phyloP scores from a whole-genome alignment of 140 eudicot genomes.

The Oenanthe javanica region DNA sequence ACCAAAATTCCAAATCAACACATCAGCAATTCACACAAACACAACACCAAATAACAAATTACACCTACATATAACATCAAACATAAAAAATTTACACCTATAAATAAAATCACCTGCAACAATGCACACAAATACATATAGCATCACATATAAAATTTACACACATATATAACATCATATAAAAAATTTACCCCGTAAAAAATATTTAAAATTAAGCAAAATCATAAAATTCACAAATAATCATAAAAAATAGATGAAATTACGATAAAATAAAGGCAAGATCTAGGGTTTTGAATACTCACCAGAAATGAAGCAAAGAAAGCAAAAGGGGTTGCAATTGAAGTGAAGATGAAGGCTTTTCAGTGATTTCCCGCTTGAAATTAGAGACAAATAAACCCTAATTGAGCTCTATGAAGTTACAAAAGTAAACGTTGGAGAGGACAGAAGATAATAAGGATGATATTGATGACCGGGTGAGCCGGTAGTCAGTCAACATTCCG shows the following conservation, averaged over 20 bases:
- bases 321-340: background rate
- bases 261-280: too few species aligned
- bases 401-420: too few species aligned
- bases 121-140: background rate
- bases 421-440: background rate
- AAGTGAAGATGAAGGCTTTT: background rate
- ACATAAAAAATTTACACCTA: background rate
- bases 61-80: too few species aligned
- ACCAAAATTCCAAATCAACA: background rate
- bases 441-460: background rate
- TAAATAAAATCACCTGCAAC: background rate
- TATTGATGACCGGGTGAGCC: background rate
- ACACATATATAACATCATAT: background rate
- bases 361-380: background rate
- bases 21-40: too few species aligned
- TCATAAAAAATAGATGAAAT: too few species aligned
- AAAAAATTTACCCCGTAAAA: background rate
- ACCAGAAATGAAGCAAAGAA: background rate
- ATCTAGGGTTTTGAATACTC: background rate
- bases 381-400: background rate
- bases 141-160: too few species aligned
- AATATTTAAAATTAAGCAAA: background rate
- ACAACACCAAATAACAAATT: background rate
- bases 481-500: constrained; percentile 5
- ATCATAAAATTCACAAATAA: background rate